Conservation (phyloP, 495 filamentous ascomycete genomes). For the Tuber umbilicatum region DNA sequence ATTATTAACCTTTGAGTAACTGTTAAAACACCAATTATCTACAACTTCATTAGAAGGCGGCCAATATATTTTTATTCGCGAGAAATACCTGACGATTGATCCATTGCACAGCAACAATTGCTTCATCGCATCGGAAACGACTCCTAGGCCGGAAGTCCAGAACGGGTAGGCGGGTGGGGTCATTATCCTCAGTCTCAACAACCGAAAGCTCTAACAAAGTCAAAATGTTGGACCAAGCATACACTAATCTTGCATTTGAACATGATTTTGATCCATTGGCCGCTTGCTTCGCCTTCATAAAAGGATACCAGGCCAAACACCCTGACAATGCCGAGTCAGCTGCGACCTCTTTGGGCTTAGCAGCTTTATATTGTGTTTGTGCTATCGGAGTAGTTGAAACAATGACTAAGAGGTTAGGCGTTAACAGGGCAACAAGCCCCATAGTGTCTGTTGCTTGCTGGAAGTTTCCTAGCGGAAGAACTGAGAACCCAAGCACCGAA, state of each 20-base stretch:
- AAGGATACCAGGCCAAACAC: slow-evolving; percentile 94
- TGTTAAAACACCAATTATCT: slow-evolving; percentile 74
- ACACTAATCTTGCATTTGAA: slow-evolving; percentile 76
- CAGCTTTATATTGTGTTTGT: slow-evolving; percentile 89
- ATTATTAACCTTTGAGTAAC: slow-evolving; percentile 90
- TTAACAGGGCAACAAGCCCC: slow-evolving; percentile 91
- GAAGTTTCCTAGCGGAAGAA: slow-evolving; percentile 83
- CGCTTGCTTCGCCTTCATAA: slow-evolving; percentile 80
- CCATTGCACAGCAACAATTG: slow-evolving; percentile 96
- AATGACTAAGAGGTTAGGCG: slow-evolving; percentile 89
- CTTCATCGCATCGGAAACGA: slow-evolving; percentile 88
- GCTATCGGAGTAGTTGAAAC: slow-evolving; percentile 94
- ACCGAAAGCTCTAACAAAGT: slow-evolving; percentile 67
- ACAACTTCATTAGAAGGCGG: slow-evolving; percentile 22
- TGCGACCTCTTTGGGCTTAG: slow-evolving; percentile 80
- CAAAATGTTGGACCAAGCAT: slow-evolving; percentile 95
- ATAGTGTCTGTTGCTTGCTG: slow-evolving; percentile 80
- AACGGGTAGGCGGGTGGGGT: slow-evolving; percentile 62
- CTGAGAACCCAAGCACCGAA: slow-evolving; percentile 85
- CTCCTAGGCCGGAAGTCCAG: slow-evolving; percentile 76
- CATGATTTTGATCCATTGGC: slow-evolving; percentile 46
- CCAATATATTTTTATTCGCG: slow-evolving; percentile 3
- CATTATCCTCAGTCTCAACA: slow-evolving; percentile 62
- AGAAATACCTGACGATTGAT: slow-evolving; percentile 67
- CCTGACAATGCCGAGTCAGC: slow-evolving; percentile 87